Base-by-base conservation (phyloP, 148 eudicot genomes). In the Pharnaceum exiguum region DNA sequence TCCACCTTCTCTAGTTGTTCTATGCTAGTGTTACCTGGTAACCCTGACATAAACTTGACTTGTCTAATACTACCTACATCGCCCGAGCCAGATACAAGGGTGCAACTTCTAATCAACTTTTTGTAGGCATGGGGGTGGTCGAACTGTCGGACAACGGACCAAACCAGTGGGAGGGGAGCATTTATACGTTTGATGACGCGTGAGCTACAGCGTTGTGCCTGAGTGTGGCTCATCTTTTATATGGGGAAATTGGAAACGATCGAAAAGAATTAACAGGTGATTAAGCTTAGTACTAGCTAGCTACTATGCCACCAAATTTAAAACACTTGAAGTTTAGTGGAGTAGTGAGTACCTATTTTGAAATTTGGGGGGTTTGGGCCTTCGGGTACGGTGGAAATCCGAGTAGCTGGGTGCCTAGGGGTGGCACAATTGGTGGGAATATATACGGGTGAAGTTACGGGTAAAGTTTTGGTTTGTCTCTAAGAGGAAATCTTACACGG, bases 111-210 rank as follows among this genome's bases (percentile, higher is more conserved):
- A 4, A 51, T 5, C 0, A 62, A n/a, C 29, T 40, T 62, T 10
- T 31, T 22, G 29, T 38, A 62, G 5, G 21, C 31, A 1, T 62
- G 58, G 15, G 67, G 67, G 7, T 38, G 15, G 19, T 62, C 67
- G 13, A 62, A 62, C 7, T 18, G 48, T 16, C 58, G 28, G 23
- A 62, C 26, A 10, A 62, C 29, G 10, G 67, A 62, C 67, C 58
- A 62, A 1, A 62, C 58, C 3, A 51, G 3, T 0, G 24, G 31
- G 6, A 40, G 48, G 2, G 67, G 67, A 1, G 67, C 59, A 19
- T 62, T 29, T 43, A 62, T 51, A 13, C 31, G 51, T 8, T 10
- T 23, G 0, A 5, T 9, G 50, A 62, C 29, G 7, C 15, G 37
- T 31, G 31, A 39, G 22, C 50, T 37, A 22, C 67, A 62, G 7